Conservation (phyloP, 148 eudicot genomes). For the Amaranthus palmeri region DNA sequence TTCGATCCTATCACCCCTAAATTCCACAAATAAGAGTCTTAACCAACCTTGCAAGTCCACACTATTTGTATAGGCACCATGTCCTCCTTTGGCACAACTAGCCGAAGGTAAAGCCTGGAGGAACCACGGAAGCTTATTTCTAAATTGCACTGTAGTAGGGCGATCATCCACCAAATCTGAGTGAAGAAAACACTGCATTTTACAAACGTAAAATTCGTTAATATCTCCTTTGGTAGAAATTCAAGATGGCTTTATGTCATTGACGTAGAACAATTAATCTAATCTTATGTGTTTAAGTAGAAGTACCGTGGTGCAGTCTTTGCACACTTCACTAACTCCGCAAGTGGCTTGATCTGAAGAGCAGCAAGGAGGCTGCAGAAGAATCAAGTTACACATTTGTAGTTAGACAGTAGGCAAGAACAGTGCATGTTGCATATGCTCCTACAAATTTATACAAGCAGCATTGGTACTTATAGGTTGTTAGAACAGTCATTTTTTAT, state of each 20-base stretch:
- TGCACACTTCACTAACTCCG: constrained; percentile 60
- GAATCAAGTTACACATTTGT: constrained; percentile 2
- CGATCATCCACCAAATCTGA: constrained; percentile 78
- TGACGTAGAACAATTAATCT: not conserved
- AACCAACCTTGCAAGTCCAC: constrained; percentile 69
- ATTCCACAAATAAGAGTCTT: not conserved
- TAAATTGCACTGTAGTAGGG: constrained; percentile 76
- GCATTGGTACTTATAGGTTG: too few species aligned
- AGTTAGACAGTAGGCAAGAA: constrained; percentile 1
- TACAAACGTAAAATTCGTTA: constrained; percentile 26
- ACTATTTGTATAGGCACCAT: constrained; percentile 85
- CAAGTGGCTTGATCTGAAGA: constrained; percentile 58
- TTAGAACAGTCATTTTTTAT: too few species aligned
- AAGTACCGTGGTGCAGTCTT: constrained; percentile 93
- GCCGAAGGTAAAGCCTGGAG: constrained; percentile 81
- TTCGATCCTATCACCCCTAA: too few species aligned
- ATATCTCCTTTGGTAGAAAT: not conserved
- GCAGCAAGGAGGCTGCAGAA: constrained; percentile 92
- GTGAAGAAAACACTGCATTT: constrained; percentile 83
- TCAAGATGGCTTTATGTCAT: not conserved
- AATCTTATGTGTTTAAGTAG: constrained; percentile 1
- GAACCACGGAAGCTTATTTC: constrained; percentile 96
- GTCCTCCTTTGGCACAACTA: constrained; percentile 97
- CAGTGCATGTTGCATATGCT: not conserved
- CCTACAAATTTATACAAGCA: too few species aligned